phyloP scores from a whole-genome alignment of 2,329 filamentous ascomycete genomes.

The Penicillium sclerotiorum region DNA sequence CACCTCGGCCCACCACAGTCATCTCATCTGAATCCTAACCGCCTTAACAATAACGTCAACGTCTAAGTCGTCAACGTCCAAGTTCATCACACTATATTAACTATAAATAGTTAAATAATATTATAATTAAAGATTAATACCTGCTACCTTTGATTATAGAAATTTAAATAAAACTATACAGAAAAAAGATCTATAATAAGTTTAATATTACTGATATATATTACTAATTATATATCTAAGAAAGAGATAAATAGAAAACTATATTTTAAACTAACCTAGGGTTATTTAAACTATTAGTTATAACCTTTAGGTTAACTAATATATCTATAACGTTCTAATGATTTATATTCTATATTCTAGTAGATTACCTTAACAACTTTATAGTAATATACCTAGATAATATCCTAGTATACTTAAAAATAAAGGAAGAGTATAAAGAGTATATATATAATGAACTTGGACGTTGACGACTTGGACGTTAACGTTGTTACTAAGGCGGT shows the following conservation, averaged over 20 bases:
- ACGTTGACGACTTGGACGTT: too few species aligned
- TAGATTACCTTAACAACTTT: too few species aligned
- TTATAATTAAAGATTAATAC: neutral
- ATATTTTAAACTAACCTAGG: slow-evolving; percentile 1
- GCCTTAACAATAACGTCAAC: too few species aligned
- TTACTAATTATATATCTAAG: slow-evolving; percentile 2
- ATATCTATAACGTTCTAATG: neutral
- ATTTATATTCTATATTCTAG: neutral
- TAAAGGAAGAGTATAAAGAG: too few species aligned
- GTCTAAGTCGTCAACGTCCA: too few species aligned
- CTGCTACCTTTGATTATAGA: neutral
- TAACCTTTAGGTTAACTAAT: neutral
- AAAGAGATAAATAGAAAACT: slow-evolving; percentile 9
- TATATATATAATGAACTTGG: too few species aligned
- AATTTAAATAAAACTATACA: slow-evolving; percentile 1
- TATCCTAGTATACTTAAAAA: too few species aligned
- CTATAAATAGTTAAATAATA: neutral
- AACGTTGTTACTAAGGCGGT: too few species aligned
- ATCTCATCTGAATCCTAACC: too few species aligned
- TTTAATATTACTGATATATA: slow-evolving; percentile 7
- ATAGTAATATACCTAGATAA: too few species aligned
- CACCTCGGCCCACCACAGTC: too few species aligned
- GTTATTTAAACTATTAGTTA: neutral
- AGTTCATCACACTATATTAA: too few species aligned
- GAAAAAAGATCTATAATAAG: neutral